Conservation (phyloP, 73 alveolate genomes). For the Uronychia setigera region DNA sequence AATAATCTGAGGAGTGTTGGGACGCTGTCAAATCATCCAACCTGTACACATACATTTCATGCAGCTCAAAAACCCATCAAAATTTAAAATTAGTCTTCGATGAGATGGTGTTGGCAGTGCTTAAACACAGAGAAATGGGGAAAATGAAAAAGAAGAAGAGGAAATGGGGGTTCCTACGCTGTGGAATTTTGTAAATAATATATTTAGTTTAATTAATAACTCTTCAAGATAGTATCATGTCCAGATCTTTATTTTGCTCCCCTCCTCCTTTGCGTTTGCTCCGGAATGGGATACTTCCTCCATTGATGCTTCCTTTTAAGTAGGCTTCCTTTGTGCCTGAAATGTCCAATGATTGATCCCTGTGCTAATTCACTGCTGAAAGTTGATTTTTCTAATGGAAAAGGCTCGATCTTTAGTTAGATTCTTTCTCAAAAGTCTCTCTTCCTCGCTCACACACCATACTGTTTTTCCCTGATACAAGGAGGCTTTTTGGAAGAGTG, state of each 20-base stretch:
- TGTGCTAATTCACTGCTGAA: neutral
- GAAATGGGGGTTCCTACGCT: neutral
- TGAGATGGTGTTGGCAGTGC: neutral
- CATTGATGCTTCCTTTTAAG: too few relatives aligned
- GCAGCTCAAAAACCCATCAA: neutral
- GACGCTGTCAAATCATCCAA: neutral
- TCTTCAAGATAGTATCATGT: neutral
- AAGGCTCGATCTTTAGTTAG: neutral
- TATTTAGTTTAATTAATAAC: neutral
- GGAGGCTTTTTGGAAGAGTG: neutral
- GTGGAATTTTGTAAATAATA: neutral
- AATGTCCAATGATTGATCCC: neutral
- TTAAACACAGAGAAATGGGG: neutral
- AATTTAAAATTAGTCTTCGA: neutral
- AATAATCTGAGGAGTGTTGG: neutral
- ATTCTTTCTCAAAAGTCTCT: neutral
- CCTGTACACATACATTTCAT: neutral
- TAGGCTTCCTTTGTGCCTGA: neutral
- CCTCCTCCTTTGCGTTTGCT: too few relatives aligned
- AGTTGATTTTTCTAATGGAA: neutral
- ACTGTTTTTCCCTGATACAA: neutral
- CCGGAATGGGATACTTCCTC: too few relatives aligned
- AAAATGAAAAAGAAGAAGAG: neutral
- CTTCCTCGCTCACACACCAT: neutral
- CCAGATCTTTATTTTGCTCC: neutral